These are phyloP conservation scores for Haematococcus sp. DNA, from an alignment of 139 green algal species.

Conservation along the genomic window DNA sequence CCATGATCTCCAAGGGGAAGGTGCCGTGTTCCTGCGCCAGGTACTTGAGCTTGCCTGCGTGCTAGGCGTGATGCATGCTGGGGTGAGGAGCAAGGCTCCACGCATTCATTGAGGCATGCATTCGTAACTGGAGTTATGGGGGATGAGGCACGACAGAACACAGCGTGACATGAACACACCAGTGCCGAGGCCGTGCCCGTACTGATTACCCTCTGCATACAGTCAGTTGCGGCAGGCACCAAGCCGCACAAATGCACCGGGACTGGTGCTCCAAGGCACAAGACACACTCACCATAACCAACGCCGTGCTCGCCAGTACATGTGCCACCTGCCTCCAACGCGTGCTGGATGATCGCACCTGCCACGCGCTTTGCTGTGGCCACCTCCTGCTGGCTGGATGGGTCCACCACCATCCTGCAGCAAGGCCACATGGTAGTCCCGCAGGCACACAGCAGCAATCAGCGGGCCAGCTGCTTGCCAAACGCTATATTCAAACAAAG, in stretches of 20 bases:
- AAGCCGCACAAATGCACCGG: no score
- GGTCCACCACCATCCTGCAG: slow-evolving; percentile 57
- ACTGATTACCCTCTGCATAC: no score
- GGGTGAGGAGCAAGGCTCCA: background rate
- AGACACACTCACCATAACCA: slow-evolving; percentile 51
- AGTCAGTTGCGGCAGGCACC: no score
- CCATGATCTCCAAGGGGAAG: slow-evolving; percentile 47
- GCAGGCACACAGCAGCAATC: no score
- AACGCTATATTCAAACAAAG: no score
- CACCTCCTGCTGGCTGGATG: slow-evolving; percentile 35
- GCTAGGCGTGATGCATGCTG: no score
- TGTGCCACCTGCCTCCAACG: slow-evolving; percentile 33
- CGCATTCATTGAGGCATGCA: background rate
- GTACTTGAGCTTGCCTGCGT: slow-evolving; percentile 32
- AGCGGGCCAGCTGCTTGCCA: no score
- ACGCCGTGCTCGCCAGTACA: slow-evolving; percentile 58
- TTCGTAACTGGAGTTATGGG: no score
- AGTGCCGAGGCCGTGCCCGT: no score
- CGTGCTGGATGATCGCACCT: slow-evolving; percentile 37
- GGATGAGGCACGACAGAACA: no score
- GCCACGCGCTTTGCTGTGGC: slow-evolving; percentile 29
- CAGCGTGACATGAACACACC: no score
- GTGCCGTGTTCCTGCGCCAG: slow-evolving; percentile 51
- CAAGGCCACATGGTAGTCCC: no score
- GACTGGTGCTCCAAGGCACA: background rate